Evolutionary conservation across 805 yeast species (phyloP).

Genomic region (Metschnikowia lunata): DNA sequence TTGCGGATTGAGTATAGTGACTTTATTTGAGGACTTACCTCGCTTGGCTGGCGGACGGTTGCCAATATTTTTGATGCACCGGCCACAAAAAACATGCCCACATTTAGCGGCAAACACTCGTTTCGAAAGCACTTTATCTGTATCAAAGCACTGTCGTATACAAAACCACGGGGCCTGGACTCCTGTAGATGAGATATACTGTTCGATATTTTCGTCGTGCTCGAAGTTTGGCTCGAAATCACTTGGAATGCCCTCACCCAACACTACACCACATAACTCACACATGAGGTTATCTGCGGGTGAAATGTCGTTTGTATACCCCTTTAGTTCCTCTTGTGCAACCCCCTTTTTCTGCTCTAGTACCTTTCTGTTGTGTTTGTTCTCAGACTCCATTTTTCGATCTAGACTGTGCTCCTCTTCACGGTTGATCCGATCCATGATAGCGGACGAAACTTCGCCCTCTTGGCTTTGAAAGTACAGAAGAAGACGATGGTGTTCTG

Average conservation of each 20-base stretch:
- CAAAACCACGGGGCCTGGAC: constrained; percentile 69
- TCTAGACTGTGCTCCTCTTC: constrained; percentile 38
- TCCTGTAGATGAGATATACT: constrained; percentile 22
- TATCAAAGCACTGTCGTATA: constrained; percentile 41
- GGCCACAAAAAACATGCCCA: constrained; percentile 85
- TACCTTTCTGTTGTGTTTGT: constrained; percentile 25
- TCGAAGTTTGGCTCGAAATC: constrained; percentile 38
- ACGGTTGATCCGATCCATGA: constrained; percentile 37
- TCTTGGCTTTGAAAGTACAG: constrained; percentile 3
- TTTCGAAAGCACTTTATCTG: constrained; percentile 58
- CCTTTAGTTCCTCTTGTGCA: constrained; percentile 20
- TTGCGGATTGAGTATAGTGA: constrained; percentile 31
- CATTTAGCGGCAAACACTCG: constrained; percentile 63
- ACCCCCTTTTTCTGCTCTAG: constrained; percentile 27
- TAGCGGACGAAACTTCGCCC: constrained; percentile 20
- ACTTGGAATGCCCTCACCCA: constrained; percentile 71
- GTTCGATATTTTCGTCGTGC: constrained; percentile 25
- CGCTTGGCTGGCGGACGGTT: constrained; percentile 33
- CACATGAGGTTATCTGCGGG: constrained; percentile 32
- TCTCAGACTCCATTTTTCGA: constrained; percentile 28
- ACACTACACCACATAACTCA: constrained; percentile 61
- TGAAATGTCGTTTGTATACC: constrained; percentile 30
- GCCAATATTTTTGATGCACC: constrained; percentile 69
- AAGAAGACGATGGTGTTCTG: constrained; percentile 5
- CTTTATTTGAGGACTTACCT: constrained; percentile 10